phyloP scores from a whole-genome alignment of 352 stramenopile species.

The Phytophthora ramorum region DNA sequence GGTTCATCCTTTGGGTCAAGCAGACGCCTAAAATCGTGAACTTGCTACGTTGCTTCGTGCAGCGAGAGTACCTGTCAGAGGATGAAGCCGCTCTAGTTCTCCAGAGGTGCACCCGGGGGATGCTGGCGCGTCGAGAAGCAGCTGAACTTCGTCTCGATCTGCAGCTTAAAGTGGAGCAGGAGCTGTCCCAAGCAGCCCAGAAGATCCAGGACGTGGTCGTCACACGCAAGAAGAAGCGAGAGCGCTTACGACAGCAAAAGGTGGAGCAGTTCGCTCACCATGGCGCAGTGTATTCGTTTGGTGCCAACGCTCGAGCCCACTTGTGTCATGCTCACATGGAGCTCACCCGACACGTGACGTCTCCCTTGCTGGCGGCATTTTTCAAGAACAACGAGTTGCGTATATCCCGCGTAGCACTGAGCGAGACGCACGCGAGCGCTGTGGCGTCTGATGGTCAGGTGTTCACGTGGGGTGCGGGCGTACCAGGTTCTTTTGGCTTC shows the following conservation, averaged over 20 bases:
- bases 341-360: conserved; percentile 38
- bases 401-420: conserved; percentile 52
- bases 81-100: conserved; percentile 63
- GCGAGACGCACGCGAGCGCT: conserved; percentile 61
- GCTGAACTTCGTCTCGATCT: conserved; percentile 59
- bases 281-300: conserved; percentile 77
- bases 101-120: conserved; percentile 64
- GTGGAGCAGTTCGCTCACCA: conserved; percentile 77
- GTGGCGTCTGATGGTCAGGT: conserved; percentile 72
- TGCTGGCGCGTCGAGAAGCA: conserved; percentile 54
- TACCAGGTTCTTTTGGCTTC: conserved; percentile 72
- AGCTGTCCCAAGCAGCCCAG: conserved; percentile 60
- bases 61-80: conserved; percentile 61
- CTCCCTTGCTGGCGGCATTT: conserved; percentile 56
- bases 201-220: conserved; percentile 76
- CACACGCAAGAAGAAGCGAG: conserved; percentile 66
- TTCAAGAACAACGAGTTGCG: conserved; percentile 82
- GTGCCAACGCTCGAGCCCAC: conserved; percentile 60
- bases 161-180: conserved; percentile 62
- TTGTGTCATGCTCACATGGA: conserved; percentile 61
- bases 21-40: conserved; percentile 81
- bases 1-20: conserved; percentile 66
- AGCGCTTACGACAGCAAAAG: conserved; percentile 70
- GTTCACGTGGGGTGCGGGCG: conserved; percentile 75
- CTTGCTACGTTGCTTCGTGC: conserved; percentile 73